Percentiles rank a stretch among this genome's conserved stretches.
phyloP scores from a whole-genome alignment of 2,329 filamentous ascomycete species.

The Penicillium sclerotigenum region DNA sequence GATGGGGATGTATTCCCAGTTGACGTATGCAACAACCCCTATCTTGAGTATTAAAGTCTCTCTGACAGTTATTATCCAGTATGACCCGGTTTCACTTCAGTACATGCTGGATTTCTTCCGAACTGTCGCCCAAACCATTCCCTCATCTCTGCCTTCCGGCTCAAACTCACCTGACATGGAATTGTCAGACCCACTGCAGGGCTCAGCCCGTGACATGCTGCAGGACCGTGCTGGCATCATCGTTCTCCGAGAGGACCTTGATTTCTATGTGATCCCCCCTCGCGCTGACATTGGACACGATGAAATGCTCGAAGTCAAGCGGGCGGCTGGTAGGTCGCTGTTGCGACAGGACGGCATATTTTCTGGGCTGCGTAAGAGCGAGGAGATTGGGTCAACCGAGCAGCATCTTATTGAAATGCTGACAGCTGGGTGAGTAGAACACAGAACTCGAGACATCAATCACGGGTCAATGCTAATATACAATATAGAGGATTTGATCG shows the following conservation, averaged over 20 bases:
- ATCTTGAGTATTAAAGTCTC: too few species aligned
- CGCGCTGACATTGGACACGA: constrained; percentile 74
- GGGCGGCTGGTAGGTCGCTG: constrained; percentile 81
- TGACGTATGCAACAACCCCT: constrained; percentile 68
- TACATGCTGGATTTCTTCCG: constrained; percentile 99
- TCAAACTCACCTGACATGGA: constrained; percentile 59
- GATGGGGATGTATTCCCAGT: constrained; percentile 95
- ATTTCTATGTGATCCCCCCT: constrained; percentile 96
- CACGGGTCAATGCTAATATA: constrained; percentile 13
- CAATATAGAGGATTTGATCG: constrained; percentile 82
- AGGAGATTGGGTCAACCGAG: constrained; percentile 93
- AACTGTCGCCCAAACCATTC: constrained; percentile 90
- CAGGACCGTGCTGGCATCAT: constrained; percentile 93
- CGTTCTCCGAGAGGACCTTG: constrained; percentile 89
- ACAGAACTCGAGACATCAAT: neutral
- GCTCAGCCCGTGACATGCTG: constrained; percentile 70
- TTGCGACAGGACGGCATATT: constrained; percentile 92
- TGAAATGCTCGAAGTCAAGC: constrained; percentile 95
- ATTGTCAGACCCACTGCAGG: constrained; percentile 67
- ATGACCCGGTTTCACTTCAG: constrained; percentile 91
- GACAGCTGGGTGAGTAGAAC: constrained; percentile 76
- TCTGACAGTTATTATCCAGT: constrained; percentile 55
- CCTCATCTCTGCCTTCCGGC: constrained; percentile 63
- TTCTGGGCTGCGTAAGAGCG: constrained; percentile 88
- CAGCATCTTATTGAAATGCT: constrained; percentile 99